These are phyloP conservation scores for Aspergillus fijiensis DNA, from an alignment of 2,329 filamentous ascomycete genomes.

Conservation along the genomic window DNA sequence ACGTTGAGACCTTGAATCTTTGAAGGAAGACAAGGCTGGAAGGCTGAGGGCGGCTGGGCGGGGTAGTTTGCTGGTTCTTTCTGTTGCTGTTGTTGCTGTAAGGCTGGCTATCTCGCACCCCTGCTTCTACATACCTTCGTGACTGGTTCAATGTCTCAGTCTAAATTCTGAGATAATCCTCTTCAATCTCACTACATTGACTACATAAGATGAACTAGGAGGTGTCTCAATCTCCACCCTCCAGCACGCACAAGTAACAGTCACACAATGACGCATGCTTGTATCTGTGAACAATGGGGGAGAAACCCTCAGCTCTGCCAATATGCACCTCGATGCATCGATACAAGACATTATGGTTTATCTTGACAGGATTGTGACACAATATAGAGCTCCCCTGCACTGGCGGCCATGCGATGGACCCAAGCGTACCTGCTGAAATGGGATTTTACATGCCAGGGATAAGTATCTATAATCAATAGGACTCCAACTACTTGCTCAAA, in stretches of 20 bases:
- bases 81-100: neutral
- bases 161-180: neutral
- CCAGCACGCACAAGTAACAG: no score
- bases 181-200: no score
- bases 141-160: neutral
- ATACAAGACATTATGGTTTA: neutral
- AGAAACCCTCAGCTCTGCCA: neutral
- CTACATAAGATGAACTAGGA: no score
- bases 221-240: no score
- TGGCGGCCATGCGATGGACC: no score
- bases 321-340: neutral
- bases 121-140: neutral
- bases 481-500: no score
- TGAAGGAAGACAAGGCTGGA: neutral
- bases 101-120: neutral
- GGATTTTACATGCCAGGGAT: no score
- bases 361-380: neutral
- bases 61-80: neutral
- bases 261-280: no score
- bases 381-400: neutral
- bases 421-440: no score
- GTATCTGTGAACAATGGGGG: no score
- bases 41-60: neutral
- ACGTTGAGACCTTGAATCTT: no score
- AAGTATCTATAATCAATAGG: no score